Evolutionary conservation across 2,329 filamentous ascomycete genomes (phyloP), one percentile per base, ranked within the genome.

Genomic region (Scedosporium boydii): DNA sequence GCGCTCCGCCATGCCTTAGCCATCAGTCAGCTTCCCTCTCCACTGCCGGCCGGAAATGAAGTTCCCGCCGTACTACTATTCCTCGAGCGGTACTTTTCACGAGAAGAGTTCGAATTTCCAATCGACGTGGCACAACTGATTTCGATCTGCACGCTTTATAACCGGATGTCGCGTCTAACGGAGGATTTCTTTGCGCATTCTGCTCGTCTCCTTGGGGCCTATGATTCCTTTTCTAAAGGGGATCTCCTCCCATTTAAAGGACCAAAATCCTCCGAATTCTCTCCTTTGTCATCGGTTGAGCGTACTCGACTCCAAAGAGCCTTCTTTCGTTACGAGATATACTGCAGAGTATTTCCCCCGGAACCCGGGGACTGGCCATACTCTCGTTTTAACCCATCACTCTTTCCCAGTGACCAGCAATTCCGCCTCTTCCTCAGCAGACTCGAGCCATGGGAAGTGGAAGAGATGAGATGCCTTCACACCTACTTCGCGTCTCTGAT

Each of bases 401-500:
- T 27, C 12, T 23, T 14, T 14, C 10, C 51, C 2, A 6, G 29
- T 6, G 18, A 10, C 3, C 21, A 41, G 5, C 58, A 60, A 26
- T 41, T 51, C 9, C 2, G 29, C 16, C 29, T 56, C 5, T 63
- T 63, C 38, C 4, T 63, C 12, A 16, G 23, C 18, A 48, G 29
- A 10, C 44, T 60, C 2, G 44, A 46, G 46, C 53, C 44, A n/a
- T 63, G 58, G 58, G 57, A 63, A 26, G 46, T 55, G 21, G 62
- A 63, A 38, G 62, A 63, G 34, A 60, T 63, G 62, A 42, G 14
- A 34, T 63, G 57, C 18, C 14, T 59, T n/a, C 56, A 62, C 46
- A 4, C 27, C 14, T 60, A 60, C n/a, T 42, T 60, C 42, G 41
- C 18, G 4, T n/a, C 16, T 27, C 18, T 60, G 4, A 5, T 34